Percentiles rank a stretch among this genome's conserved stretches.
phyloP scores from a whole-genome alignment of 2,329 filamentous ascomycete species.

The Fusarium avenaceum region DNA sequence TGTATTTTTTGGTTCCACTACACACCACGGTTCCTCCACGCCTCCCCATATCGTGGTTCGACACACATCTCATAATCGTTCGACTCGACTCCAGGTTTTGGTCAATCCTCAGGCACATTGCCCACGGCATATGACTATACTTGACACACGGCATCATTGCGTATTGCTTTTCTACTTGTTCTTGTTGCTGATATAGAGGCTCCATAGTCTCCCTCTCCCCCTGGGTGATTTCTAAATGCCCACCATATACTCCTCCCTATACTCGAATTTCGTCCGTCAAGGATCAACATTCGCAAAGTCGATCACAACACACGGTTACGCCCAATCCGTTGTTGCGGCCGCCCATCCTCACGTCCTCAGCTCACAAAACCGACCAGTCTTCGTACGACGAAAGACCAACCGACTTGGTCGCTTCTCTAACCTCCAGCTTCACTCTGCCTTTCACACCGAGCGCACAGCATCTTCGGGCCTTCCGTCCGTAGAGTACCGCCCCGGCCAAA shows the following conservation, averaged over 20 bases:
- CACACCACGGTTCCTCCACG: constrained; percentile 40
- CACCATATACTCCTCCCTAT: constrained; percentile 76
- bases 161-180: constrained; percentile 7
- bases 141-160: constrained; percentile 17
- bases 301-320: constrained; percentile 97
- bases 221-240: constrained; percentile 90
- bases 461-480: constrained; percentile 58
- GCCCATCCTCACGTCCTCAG: constrained; percentile 84
- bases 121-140: constrained; percentile 9
- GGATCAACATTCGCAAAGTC: constrained; percentile 88
- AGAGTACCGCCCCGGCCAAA: constrained; percentile 68
- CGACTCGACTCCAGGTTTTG: constrained; percentile 39
- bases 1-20: constrained; percentile 37
- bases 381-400: constrained; percentile 69
- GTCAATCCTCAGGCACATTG: constrained; percentile 43
- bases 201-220: constrained; percentile 64
- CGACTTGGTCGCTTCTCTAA: constrained; percentile 67
- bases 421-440: constrained; percentile 80
- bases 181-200: constrained; percentile 45
- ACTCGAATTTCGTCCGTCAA: constrained; percentile 91
- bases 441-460: constrained; percentile 71
- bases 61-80: constrained; percentile 49
- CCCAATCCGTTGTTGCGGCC: constrained; percentile 95
- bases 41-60: constrained; percentile 48
- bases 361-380: constrained; percentile 76